Percentiles rank a stretch among this genome's conserved stretches.
Evolutionary conservation across 805 yeast species (phyloP).

Genomic region (Candida vaughaniae): DNA sequence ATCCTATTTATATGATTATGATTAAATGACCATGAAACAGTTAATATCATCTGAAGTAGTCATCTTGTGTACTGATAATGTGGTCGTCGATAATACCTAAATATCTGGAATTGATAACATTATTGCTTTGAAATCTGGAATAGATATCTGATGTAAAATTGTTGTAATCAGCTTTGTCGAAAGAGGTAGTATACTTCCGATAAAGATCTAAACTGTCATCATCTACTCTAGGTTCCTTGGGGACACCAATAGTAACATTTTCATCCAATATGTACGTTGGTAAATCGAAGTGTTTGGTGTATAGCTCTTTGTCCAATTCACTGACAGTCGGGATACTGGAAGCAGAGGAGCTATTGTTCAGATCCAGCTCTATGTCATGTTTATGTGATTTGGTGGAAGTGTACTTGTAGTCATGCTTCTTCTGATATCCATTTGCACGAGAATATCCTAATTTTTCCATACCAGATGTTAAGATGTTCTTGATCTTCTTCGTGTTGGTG

Average conservation of each 20-base stretch:
- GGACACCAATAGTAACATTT: neutral
- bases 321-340: slow-evolving; percentile 4
- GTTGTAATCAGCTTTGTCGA: slow-evolving; percentile 5
- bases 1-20: neutral
- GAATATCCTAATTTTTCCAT: slow-evolving; percentile 17
- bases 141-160: slow-evolving; percentile 4
- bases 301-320: slow-evolving; percentile 3
- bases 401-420: slow-evolving; percentile 2
- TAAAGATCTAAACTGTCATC: slow-evolving; percentile 3
- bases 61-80: slow-evolving; percentile 11
- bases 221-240: neutral
- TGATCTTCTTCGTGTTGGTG: slow-evolving; percentile 13
- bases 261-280: slow-evolving; percentile 1
- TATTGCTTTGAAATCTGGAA: neutral
- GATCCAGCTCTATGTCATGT: neutral
- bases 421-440: slow-evolving; percentile 1
- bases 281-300: slow-evolving; percentile 3
- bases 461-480: slow-evolving; percentile 14
- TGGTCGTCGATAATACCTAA: slow-evolving; percentile 9
- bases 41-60: slow-evolving; percentile 9
- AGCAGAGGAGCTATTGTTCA: neutral
- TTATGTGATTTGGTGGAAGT: slow-evolving; percentile 1
- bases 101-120: too few species aligned
- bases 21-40: neutral
- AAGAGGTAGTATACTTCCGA: slow-evolving; percentile 6